Percentiles rank a stretch among this genome's conserved stretches.
These are phyloP conservation scores for Penicillium tannophilum DNA, from an alignment of 495 filamentous ascomycete species.

Conservation along the genomic window DNA sequence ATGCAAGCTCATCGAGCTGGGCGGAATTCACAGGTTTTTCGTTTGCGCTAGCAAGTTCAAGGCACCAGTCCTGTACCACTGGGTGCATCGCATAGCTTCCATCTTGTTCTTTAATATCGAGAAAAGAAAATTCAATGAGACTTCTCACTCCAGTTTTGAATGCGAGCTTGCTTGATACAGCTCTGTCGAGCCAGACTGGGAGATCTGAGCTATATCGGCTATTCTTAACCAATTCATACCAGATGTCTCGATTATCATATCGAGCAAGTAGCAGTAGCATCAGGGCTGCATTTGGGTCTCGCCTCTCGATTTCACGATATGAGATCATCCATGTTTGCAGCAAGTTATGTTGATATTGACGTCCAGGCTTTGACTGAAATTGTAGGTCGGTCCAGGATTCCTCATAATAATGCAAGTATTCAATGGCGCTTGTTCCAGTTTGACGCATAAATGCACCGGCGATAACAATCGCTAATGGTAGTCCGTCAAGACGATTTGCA, in stretches of 20 bases:
- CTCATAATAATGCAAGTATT: slow-evolving; percentile 45
- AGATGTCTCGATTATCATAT: slow-evolving; percentile 54
- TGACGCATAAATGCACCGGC: slow-evolving; percentile 45
- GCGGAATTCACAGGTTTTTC: slow-evolving; percentile 6
- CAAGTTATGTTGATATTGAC: slow-evolving; percentile 36
- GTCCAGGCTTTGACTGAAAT: slow-evolving; percentile 29
- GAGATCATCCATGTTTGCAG: slow-evolving; percentile 51
- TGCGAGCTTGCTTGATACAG: slow-evolving; percentile 26
- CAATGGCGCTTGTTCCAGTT: slow-evolving; percentile 30
- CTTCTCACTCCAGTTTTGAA: slow-evolving; percentile 32
- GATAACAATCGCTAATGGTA: slow-evolving; percentile 45
- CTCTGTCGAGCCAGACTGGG: slow-evolving; percentile 33
- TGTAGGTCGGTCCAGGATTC: slow-evolving; percentile 41
- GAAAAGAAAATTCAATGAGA: slow-evolving; percentile 36
- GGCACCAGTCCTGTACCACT: slow-evolving; percentile 40
- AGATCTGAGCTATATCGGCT: not conserved
- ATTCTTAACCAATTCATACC: slow-evolving; percentile 45
- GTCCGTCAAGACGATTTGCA: slow-evolving; percentile 36
- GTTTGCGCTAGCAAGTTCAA: slow-evolving; percentile 18
- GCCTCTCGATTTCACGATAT: slow-evolving; percentile 39
- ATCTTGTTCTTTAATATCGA: slow-evolving; percentile 27
- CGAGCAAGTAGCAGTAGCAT: slow-evolving; percentile 48
- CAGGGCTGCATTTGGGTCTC: slow-evolving; percentile 34
- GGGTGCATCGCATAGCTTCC: slow-evolving; percentile 37
- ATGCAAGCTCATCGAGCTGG: slow-evolving; percentile 26